These are phyloP conservation scores for Alternaria atra DNA, from an alignment of 2,329 filamentous ascomycete species.

Conservation along the genomic window DNA sequence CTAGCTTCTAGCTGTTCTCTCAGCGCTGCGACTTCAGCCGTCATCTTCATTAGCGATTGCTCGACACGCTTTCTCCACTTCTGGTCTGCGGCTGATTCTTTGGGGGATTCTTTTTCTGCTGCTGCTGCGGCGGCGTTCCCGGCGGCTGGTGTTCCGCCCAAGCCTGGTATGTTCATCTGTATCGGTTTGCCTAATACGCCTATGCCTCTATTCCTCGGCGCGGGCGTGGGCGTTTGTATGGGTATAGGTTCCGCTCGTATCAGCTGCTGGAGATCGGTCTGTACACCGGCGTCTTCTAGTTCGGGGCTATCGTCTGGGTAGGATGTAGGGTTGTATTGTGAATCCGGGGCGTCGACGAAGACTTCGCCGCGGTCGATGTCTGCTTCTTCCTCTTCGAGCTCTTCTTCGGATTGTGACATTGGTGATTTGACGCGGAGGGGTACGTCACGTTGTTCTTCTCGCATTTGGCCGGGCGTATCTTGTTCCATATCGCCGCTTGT, in stretches of 20 bases:
- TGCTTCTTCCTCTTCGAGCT: slow-evolving; percentile 52
- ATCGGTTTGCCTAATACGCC: slow-evolving; percentile 31
- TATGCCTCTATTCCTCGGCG: slow-evolving; percentile 22
- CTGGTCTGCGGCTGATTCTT: slow-evolving; percentile 50
- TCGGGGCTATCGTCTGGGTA: slow-evolving; percentile 20
- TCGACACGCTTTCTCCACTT: slow-evolving; percentile 87
- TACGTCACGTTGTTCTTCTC: neutral
- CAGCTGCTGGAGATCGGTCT: slow-evolving; percentile 19
- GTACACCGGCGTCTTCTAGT: slow-evolving; percentile 39
- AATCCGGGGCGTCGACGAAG: slow-evolving; percentile 60
- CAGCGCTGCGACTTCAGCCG: slow-evolving; percentile 89
- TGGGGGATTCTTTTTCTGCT: neutral
- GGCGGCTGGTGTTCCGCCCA: slow-evolving; percentile 12
- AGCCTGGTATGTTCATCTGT: slow-evolving; percentile 30
- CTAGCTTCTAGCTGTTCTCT: slow-evolving; percentile 87
- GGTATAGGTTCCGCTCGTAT: slow-evolving; percentile 22
- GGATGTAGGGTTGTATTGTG: slow-evolving; percentile 49
- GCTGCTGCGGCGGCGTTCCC: neutral
- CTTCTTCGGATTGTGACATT: slow-evolving; percentile 77
- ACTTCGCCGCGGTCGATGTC: slow-evolving; percentile 49
- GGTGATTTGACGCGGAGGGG: slow-evolving; percentile 74
- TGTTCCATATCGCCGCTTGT: slow-evolving; percentile 21
- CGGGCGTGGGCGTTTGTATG: slow-evolving; percentile 28
- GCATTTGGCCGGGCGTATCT: neutral
- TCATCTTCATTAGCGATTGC: slow-evolving; percentile 84